A percentile compares a stretch with the other conserved stretches of the same genome.
phyloP scores from a whole-genome alignment of 805 yeast species.

The Ogataea polymorpha region DNA sequence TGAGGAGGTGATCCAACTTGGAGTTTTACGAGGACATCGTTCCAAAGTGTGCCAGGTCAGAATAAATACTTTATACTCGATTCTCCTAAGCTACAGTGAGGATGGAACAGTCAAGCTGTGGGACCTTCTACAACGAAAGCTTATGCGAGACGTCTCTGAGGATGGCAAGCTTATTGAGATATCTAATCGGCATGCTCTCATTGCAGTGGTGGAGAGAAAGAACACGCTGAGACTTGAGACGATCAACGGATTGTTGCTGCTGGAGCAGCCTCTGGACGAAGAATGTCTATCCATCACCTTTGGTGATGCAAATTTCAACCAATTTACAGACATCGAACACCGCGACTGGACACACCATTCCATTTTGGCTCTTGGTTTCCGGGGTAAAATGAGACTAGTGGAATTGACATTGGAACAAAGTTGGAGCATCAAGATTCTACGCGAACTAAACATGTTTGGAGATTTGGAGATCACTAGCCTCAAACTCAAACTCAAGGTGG shows the following conservation, averaged over 20 bases:
- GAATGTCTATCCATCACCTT: slow-evolving; percentile 18
- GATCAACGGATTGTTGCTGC: slow-evolving; percentile 50
- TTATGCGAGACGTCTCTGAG: slow-evolving; percentile 39
- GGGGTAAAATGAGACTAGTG: slow-evolving; percentile 28
- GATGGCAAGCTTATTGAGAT: slow-evolving; percentile 37
- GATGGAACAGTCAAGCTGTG: slow-evolving; percentile 58
- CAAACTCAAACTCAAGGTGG: slow-evolving; percentile 33
- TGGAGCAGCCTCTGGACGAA: slow-evolving; percentile 20
- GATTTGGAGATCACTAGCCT: slow-evolving; percentile 28
- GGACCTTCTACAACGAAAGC: slow-evolving; percentile 56
- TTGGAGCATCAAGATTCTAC: slow-evolving; percentile 27
- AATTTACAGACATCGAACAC: slow-evolving; percentile 3
- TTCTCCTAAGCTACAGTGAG: slow-evolving; percentile 51
- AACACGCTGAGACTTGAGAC: slow-evolving; percentile 39
- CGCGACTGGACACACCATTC: slow-evolving; percentile 36
- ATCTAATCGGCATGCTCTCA: slow-evolving; percentile 53
- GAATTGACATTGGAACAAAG: slow-evolving; percentile 15
- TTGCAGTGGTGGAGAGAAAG: slow-evolving; percentile 36
- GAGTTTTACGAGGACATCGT: slow-evolving; percentile 57
- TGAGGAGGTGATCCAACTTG: slow-evolving; percentile 11
- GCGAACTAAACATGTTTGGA: slow-evolving; percentile 22
- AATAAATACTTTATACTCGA: slow-evolving; percentile 50
- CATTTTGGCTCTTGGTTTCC: slow-evolving; percentile 35
- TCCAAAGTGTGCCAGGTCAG: slow-evolving; percentile 43
- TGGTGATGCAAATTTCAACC: slow-evolving; percentile 17